These are phyloP conservation scores for Plectranthus barbatus DNA, from an alignment of 257 asterid species.

Conservation along the genomic window DNA sequence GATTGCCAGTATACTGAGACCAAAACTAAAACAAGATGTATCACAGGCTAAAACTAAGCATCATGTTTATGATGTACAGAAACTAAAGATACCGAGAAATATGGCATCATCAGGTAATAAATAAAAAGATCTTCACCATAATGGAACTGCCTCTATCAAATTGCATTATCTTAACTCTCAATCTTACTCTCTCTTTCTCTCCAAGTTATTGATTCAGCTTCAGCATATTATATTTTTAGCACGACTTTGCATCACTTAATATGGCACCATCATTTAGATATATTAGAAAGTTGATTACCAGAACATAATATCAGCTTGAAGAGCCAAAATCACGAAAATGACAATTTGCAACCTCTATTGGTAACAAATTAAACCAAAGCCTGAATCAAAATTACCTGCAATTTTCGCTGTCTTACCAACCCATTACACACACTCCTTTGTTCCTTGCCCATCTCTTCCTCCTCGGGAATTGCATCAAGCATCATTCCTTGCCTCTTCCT, in stretches of 20 bases:
- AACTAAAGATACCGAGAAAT: not conserved
- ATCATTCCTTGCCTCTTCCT: slow-evolving; percentile 56
- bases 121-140: not conserved
- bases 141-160: not conserved
- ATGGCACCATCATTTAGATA: not conserved
- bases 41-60: not conserved
- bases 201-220: slow-evolving; percentile 10
- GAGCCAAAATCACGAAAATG: no score
- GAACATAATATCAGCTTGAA: not conserved
- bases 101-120: not conserved
- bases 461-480: slow-evolving; percentile 77
- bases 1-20: not conserved
- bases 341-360: no score
- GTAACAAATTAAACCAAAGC: not conserved
- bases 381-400: slow-evolving; percentile 36
- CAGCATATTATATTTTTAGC: not conserved
- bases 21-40: not conserved
- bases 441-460: slow-evolving; percentile 63
- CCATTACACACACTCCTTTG: slow-evolving; percentile 32
- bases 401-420: slow-evolving; percentile 43
- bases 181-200: not conserved
- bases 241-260: not conserved
- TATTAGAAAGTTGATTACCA: not conserved
- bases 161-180: not conserved
- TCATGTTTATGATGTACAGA: not conserved